Conservation (phyloP, 192 early-diverging fungal genomes). For the Coemansia sp. region DNA sequence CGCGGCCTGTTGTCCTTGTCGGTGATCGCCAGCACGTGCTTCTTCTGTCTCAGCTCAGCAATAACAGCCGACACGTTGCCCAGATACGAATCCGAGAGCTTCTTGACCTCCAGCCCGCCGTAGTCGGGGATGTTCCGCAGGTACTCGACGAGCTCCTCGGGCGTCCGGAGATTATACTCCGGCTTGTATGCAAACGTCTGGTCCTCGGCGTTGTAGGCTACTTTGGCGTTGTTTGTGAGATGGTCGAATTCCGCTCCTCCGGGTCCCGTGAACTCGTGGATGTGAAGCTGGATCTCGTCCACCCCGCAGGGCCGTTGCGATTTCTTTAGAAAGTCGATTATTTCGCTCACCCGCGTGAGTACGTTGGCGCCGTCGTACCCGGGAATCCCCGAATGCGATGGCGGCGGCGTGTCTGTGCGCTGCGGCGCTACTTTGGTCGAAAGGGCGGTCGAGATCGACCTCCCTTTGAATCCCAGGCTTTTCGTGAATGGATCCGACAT, state of each 20-base stretch:
- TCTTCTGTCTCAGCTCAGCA: constrained; percentile 43
- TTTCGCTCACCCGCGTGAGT: constrained; percentile 35
- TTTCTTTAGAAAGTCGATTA: constrained; percentile 49
- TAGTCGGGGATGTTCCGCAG: constrained; percentile 58
- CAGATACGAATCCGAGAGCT: constrained; percentile 73
- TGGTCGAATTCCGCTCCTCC: constrained; percentile 59
- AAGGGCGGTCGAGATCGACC: constrained; percentile 5
- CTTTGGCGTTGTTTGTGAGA: constrained; percentile 64
- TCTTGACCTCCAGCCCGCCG: constrained; percentile 72
- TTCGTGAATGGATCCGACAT: constrained; percentile 39
- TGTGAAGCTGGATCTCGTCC: constrained; percentile 59
- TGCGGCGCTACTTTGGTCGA: constrained; percentile 45
- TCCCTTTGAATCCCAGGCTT: constrained; percentile 51
- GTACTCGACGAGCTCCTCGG: constrained; percentile 69
- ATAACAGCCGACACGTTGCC: constrained; percentile 34
- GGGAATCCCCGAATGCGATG: not conserved
- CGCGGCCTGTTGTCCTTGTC: constrained; percentile 66
- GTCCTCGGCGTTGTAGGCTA: constrained; percentile 58
- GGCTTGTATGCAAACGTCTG: constrained; percentile 76
- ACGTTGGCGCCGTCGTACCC: constrained; percentile 5
- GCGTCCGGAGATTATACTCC: constrained; percentile 67
- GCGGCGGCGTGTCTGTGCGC: constrained; percentile 34
- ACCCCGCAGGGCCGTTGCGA: constrained; percentile 62
- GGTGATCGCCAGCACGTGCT: constrained; percentile 63
- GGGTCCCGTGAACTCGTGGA: constrained; percentile 57